Conservation (phyloP, 805 yeast species). For the Kluyveromyces starmeri region DNA sequence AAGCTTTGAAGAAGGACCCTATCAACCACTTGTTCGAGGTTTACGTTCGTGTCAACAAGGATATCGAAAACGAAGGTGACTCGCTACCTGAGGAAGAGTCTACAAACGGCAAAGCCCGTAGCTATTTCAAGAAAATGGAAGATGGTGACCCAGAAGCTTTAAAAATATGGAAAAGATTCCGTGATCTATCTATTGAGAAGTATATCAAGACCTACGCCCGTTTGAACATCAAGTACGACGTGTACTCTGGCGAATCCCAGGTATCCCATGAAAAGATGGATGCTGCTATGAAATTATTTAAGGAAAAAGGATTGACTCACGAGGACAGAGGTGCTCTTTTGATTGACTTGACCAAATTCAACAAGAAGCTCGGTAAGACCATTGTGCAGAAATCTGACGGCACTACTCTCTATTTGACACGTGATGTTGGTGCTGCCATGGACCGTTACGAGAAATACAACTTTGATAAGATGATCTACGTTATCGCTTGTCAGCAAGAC, state of each 20-base stretch:
- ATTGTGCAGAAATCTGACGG: constrained; percentile 93
- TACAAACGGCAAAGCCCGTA: constrained; percentile 79
- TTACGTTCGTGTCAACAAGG: constrained; percentile 79
- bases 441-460: constrained; percentile 76
- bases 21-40: constrained; percentile 92
- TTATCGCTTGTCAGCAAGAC: constrained; percentile 94
- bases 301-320: constrained; percentile 59
- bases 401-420: constrained; percentile 84
- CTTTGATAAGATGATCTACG: constrained; percentile 94
- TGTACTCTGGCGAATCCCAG: constrained; percentile 93
- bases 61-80: constrained; percentile 50
- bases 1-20: constrained; percentile 63
- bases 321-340: constrained; percentile 88
- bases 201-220: constrained; percentile 86
- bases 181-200: constrained; percentile 81
- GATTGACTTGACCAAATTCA: constrained; percentile 74
- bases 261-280: constrained; percentile 68
- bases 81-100: constrained; percentile 36
- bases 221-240: constrained; percentile 79
- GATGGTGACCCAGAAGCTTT: constrained; percentile 81
- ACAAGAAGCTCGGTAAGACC: constrained; percentile 88
- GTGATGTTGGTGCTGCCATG: constrained; percentile 95
- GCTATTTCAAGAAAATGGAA: constrained; percentile 84
- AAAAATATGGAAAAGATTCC: constrained; percentile 73
- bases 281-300: constrained; percentile 51